Conservation (phyloP, 371 early-diverging fungal genomes). For the Lichtheimia ramosa region DNA sequence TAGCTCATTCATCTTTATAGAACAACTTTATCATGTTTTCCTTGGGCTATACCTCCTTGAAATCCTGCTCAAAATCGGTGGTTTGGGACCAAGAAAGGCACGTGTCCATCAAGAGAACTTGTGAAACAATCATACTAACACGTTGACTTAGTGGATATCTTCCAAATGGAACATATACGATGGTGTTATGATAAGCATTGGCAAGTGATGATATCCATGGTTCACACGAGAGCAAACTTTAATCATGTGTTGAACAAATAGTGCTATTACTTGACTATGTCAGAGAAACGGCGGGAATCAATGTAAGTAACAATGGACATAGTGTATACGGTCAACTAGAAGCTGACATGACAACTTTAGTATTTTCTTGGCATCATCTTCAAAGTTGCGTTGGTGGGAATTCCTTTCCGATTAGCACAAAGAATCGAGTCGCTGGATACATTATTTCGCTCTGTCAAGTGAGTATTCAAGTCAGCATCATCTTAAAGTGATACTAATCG, state of each 20-base stretch:
- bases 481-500: background rate
- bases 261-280: too few species aligned
- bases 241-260: too few species aligned
- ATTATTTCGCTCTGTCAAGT: constrained; percentile 45
- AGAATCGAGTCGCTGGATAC: constrained; percentile 50
- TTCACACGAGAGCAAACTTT: background rate
- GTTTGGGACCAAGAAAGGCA: constrained; percentile 49
- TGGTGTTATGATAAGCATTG: constrained; percentile 27
- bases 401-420: constrained; percentile 52
- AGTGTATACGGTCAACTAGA: too few species aligned
- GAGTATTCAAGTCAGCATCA: constrained; percentile 8
- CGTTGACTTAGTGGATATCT: constrained; percentile 33
- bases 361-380: constrained; percentile 7
- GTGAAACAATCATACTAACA: background rate
- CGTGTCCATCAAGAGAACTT: background rate
- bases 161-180: constrained; percentile 55
- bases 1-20: background rate
- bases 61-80: constrained; percentile 40
- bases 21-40: constrained; percentile 10
- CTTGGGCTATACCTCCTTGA: constrained; percentile 43
- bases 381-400: constrained; percentile 35
- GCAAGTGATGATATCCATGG: constrained; percentile 8
- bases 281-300: too few species aligned
- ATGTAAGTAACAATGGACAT: too few species aligned
- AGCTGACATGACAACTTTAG: background rate